phyloP scores from a whole-genome alignment of 1,284 basidiomycete genomes.

The Abortiporus biennis region DNA sequence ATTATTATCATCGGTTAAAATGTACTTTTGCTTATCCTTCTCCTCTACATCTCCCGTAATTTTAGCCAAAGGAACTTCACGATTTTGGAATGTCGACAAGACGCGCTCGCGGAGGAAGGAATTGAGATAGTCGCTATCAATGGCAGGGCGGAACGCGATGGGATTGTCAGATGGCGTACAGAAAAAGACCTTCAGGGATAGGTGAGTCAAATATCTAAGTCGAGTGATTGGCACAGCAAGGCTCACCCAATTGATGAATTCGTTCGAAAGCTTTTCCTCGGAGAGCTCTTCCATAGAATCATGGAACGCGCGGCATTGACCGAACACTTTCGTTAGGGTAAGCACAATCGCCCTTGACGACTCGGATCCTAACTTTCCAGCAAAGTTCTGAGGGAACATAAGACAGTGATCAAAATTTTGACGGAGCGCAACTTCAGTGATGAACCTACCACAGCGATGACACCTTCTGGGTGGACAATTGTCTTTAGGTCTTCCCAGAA shows the following conservation, averaged over 20 bases:
- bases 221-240: not conserved
- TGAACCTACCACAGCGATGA: slow-evolving; percentile 73
- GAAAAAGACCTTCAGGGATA: slow-evolving; percentile 60
- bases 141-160: slow-evolving; percentile 59
- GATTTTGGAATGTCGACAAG: slow-evolving; percentile 29
- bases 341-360: slow-evolving; percentile 61
- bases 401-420: slow-evolving; percentile 26
- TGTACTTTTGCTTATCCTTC: slow-evolving; percentile 31
- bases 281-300: slow-evolving; percentile 46
- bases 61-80: slow-evolving; percentile 48
- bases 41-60: slow-evolving; percentile 36
- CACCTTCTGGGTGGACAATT: slow-evolving; percentile 64
- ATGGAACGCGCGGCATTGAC: slow-evolving; percentile 76
- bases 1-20: slow-evolving; percentile 58
- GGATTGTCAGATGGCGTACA: slow-evolving; percentile 58
- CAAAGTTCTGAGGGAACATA: slow-evolving; percentile 53
- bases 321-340: slow-evolving; percentile 65
- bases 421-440: not conserved
- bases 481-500: slow-evolving; percentile 73
- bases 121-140: slow-evolving; percentile 52
- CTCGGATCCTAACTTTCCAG: slow-evolving; percentile 57
- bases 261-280: slow-evolving; percentile 40
- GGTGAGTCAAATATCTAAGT: not conserved
- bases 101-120: slow-evolving; percentile 59
- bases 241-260: slow-evolving; percentile 73